Evolutionary conservation across 306 rosid genomes (phyloP).

Genomic region (Abrus precatorius): DNA sequence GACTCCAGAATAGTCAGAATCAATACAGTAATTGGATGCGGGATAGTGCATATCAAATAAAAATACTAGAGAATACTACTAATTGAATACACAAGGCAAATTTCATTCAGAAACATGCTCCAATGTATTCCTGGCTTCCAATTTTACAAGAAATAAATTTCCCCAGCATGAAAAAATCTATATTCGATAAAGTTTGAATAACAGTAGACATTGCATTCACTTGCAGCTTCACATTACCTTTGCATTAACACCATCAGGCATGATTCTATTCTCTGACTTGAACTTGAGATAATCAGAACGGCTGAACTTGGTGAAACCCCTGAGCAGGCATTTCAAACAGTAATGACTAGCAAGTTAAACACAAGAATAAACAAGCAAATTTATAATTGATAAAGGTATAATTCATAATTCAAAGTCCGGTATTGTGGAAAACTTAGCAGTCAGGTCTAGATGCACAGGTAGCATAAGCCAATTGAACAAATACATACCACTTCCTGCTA

Average conservation of each 20-base stretch:
- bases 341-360: background rate
- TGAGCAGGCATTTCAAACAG: constrained; percentile 42
- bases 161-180: background rate
- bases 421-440: too few relatives aligned
- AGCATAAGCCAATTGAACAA: background rate
- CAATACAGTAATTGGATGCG: too few relatives aligned
- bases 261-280: constrained; percentile 62
- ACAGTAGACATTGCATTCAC: background rate
- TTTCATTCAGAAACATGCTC: background rate
- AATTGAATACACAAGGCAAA: background rate
- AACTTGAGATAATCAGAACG: constrained; percentile 66
- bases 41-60: too few relatives aligned
- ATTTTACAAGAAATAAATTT: background rate
- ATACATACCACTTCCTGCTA: constrained; percentile 78
- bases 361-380: background rate
- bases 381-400: background rate
- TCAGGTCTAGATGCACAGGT: background rate
- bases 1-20: too few relatives aligned
- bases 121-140: background rate
- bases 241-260: constrained; percentile 77
- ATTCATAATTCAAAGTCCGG: too few relatives aligned
- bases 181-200: background rate
- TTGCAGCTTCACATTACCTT: constrained; percentile 56
- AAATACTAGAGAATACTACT: background rate
- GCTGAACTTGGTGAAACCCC: constrained; percentile 82